Percentiles rank a stretch among this genome's conserved stretches.
phyloP scores from a whole-genome alignment of 140 eudicot species.

The Stevia rebaudiana region DNA sequence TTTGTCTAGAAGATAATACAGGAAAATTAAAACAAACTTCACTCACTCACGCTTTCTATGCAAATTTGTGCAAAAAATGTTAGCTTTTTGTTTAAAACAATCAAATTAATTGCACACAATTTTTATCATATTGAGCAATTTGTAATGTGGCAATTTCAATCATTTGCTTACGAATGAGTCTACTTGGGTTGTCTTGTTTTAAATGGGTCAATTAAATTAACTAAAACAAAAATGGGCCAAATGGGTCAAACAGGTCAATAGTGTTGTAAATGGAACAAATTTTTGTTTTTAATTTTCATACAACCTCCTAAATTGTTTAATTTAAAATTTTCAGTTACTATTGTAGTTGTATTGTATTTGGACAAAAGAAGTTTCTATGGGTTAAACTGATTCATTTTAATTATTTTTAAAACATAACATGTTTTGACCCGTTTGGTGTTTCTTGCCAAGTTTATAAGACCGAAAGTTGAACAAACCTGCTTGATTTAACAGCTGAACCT shows the following conservation, averaged over 20 bases:
- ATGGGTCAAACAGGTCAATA: neutral
- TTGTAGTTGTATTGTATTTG: neutral
- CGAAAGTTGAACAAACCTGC: constrained; percentile 45
- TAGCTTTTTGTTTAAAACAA: neutral
- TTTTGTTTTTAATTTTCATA: neutral
- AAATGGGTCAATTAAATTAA: neutral
- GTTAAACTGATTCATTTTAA: neutral
- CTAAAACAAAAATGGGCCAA: constrained; percentile 1
- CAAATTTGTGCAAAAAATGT: neutral
- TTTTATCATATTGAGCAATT: neutral
- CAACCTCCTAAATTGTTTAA: neutral
- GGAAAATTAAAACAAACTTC: neutral
- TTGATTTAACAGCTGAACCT: constrained; percentile 90
- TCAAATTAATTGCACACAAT: neutral
- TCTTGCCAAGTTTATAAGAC: neutral
- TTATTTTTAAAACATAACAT: neutral
- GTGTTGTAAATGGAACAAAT: neutral
- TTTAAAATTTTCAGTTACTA: neutral
- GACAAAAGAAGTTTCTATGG: neutral
- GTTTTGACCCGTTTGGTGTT: neutral
- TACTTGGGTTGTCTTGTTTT: neutral
- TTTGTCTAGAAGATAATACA: neutral
- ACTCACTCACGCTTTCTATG: neutral
- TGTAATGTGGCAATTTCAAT: neutral
- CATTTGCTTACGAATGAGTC: neutral